phyloP scores from a whole-genome alignment of 2,329 filamentous ascomycete genomes.

The Cadophora gregata region DNA sequence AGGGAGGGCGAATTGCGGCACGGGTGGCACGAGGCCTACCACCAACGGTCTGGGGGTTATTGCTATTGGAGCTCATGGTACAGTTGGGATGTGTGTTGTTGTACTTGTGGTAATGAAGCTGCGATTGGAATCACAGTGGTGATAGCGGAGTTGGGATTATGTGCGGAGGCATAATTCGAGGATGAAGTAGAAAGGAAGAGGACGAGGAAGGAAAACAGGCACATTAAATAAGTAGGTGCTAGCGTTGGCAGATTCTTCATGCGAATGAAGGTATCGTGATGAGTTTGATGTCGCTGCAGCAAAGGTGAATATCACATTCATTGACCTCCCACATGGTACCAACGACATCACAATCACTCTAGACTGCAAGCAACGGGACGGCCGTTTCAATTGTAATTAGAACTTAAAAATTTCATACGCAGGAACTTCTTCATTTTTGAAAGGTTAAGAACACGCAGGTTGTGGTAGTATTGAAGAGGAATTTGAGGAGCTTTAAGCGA shows the following conservation, averaged over 20 bases:
- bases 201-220: not conserved
- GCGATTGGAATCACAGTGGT: not conserved
- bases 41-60: not conserved
- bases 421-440: not conserved
- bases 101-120: not conserved
- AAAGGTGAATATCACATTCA: slow-evolving; percentile 1
- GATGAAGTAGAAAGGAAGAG: not conserved
- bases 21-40: not conserved
- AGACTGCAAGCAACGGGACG: not conserved
- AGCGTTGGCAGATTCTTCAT: not conserved
- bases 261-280: not conserved
- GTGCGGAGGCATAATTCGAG: not conserved
- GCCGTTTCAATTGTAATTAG: not conserved
- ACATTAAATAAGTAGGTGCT: not conserved
- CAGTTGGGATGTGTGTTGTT: not conserved
- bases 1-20: not conserved
- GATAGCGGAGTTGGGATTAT: not conserved
- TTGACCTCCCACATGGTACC: not conserved
- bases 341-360: not conserved
- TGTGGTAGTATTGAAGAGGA: not conserved
- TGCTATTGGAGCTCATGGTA: not conserved
- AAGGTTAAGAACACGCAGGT: not conserved
- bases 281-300: too few species aligned
- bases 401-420: not conserved
- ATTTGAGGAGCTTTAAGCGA: not conserved